Evolutionary conservation across 2,329 filamentous ascomycete species (phyloP), one percentile per base, ranked within the genome.

Genomic region (Colletotrichum viniferum): DNA sequence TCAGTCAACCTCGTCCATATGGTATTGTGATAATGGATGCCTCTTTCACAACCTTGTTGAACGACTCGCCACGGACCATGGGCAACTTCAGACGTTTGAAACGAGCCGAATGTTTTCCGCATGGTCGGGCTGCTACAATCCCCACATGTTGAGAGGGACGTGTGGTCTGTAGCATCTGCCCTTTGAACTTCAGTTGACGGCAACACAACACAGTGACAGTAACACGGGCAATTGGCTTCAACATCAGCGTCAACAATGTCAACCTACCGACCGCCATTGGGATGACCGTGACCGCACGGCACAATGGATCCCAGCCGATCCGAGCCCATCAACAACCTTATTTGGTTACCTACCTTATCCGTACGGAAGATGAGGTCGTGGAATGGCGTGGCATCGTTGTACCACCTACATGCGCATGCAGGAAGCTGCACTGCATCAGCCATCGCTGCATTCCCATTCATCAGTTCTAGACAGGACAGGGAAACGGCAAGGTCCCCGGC

Each of bases 351-450:
- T 68, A 66, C 34, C 69, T 30, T 30, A 63, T 58, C 56, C 73
- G 43, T 52, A 63, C n/a, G 43, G 72, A 52, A 38, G 32, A 61
- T 30, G 48, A 18, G 18, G 68, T 69, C 16, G 26, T 62, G 34
- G 30, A 38, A 56, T 52, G 60, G 43, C 58, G 26, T 62, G 56
- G 14, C 62, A 67, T 66, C 38, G 32, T 63, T 63, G 69, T 75
- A 68, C 63, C 62, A 72, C 62, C 32, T 62, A 72, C 73, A 67
- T 55, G 56, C 14, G 62, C 55, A 72, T 75, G 68, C 68, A 72
- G 69, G 36, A 71, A 61, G 52, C 43, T 68, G 69, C 72, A 72
- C 38, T 21, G 26, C 56, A 66, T 61, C 69, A 67, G 38, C 62
- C 69, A 67, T 66, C 62, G 68, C 52, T 13, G 68, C 62, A 66